Percentiles rank a stretch among this genome's conserved stretches.
Conservation (phyloP, 176 grass and related monocot species). For the Alopecurus myosuroides region DNA sequence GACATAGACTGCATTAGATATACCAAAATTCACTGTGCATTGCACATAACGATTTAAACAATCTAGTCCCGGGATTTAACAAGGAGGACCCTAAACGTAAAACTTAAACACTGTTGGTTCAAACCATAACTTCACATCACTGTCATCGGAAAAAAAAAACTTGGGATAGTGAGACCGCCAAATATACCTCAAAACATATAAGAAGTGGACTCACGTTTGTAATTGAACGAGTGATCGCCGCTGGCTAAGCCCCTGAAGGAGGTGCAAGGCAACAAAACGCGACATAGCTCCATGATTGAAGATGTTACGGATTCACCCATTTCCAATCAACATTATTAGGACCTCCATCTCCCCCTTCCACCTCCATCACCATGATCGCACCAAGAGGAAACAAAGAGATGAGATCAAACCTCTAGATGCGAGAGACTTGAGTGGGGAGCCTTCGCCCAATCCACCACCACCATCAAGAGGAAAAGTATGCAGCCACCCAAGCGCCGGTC, state of each 20-base stretch:
- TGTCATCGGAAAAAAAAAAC: background rate
- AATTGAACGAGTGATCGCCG: too few relatives aligned
- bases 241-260: too few relatives aligned
- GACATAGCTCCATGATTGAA: background rate
- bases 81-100: too few relatives aligned
- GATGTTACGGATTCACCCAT: background rate
- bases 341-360: background rate
- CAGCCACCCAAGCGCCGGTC: too few relatives aligned
- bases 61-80: too few relatives aligned
- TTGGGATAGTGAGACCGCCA: background rate
- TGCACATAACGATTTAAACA: background rate
- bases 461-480: background rate
- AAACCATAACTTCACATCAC: background rate
- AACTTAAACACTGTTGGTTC: too few relatives aligned
- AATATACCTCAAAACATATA: background rate
- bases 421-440: background rate
- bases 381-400: background rate
- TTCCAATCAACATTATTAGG: background rate
- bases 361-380: background rate
- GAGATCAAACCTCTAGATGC: rapidly evolving
- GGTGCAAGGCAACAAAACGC: background rate
- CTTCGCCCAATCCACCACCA: background rate
- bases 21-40: background rate
- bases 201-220: background rate
- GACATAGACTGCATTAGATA: background rate